Evolutionary conservation across 805 yeast genomes (phyloP).

Genomic region (Suhomyces emberorum): DNA sequence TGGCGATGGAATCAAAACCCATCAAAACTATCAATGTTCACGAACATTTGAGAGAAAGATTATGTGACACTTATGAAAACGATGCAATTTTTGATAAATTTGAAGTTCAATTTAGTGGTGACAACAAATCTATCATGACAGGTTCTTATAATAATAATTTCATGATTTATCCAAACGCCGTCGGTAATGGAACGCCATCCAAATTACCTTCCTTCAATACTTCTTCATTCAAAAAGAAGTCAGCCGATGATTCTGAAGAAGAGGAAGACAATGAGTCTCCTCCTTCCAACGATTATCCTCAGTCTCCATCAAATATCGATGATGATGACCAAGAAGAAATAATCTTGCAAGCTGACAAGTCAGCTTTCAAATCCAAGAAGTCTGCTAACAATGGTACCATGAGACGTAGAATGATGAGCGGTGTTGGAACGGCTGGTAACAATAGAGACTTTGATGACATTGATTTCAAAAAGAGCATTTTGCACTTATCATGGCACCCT

Average conservation of each 20-base stretch:
- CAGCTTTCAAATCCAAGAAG: conserved; percentile 85
- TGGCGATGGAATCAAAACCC: conserved; percentile 95
- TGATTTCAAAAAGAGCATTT: conserved; percentile 90
- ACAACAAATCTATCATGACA: conserved; percentile 87
- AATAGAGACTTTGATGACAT: conserved; percentile 72
- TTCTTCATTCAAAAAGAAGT: conserved; percentile 14
- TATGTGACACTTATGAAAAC: conserved; percentile 96
- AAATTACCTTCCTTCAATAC: conserved; percentile 13
- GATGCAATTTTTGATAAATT: conserved; percentile 98
- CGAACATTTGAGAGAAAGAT: conserved; percentile 86
- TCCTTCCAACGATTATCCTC: conserved; percentile 23
- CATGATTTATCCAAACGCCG: conserved; percentile 90
- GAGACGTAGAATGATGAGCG: conserved; percentile 51
- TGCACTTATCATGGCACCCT: conserved; percentile 99
- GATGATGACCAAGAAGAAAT: conserved; percentile 53
- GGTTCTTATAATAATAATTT: conserved; percentile 97
- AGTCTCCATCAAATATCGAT: conserved; percentile 31
- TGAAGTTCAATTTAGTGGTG: conserved; percentile 94
- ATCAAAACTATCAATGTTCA: conserved; percentile 92
- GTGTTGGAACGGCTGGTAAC: conserved; percentile 46
- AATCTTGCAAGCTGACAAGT: conserved; percentile 94
- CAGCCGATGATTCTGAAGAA: conserved; percentile 25
- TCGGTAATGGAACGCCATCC: conserved; percentile 21
- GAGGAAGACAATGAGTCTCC: conserved; percentile 29
- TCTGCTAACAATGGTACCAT: conserved; percentile 33